These are phyloP conservation scores for Elongisporangium senticosum DNA, from an alignment of 352 stramenopile species.

Conservation along the genomic window DNA sequence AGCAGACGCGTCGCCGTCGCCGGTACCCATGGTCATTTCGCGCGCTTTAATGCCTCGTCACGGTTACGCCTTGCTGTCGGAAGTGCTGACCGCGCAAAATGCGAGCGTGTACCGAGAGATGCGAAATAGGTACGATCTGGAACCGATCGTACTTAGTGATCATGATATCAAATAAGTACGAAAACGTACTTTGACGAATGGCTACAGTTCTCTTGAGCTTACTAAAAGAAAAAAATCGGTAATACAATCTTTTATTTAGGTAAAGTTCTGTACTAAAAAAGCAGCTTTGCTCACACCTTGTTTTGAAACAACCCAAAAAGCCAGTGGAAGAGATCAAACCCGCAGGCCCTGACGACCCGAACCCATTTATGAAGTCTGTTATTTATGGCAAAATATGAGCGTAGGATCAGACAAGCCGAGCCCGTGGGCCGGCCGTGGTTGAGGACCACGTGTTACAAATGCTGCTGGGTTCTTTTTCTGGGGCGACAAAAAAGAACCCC, in stretches of 20 bases:
- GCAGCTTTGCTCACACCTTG: not conserved
- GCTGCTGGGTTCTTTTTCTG: not conserved
- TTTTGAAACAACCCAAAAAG: not conserved
- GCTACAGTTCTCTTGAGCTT: not conserved
- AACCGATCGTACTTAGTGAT: not conserved
- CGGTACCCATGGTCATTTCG: not conserved
- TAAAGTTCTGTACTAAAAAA: not conserved
- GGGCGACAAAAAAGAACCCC: not conserved
- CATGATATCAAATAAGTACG: not conserved
- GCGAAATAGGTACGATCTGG: not conserved
- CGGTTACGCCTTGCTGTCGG: not conserved
- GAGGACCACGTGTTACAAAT: not conserved
- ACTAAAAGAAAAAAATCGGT: not conserved
- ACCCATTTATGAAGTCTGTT: too few species aligned
- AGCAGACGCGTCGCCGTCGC: not conserved
- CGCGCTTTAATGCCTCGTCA: not conserved
- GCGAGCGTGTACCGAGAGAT: not conserved
- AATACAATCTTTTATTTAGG: not conserved
- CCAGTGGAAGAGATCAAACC: not conserved
- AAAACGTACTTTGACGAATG: not conserved
- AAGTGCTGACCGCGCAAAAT: not conserved
- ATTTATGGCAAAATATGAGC: too few species aligned
- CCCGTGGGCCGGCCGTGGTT: too few species aligned
- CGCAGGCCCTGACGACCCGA: too few species aligned
- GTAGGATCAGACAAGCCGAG: too few species aligned